Base-by-base conservation (phyloP, 495 filamentous ascomycete genomes). In the Cairneyella variabilis region DNA sequence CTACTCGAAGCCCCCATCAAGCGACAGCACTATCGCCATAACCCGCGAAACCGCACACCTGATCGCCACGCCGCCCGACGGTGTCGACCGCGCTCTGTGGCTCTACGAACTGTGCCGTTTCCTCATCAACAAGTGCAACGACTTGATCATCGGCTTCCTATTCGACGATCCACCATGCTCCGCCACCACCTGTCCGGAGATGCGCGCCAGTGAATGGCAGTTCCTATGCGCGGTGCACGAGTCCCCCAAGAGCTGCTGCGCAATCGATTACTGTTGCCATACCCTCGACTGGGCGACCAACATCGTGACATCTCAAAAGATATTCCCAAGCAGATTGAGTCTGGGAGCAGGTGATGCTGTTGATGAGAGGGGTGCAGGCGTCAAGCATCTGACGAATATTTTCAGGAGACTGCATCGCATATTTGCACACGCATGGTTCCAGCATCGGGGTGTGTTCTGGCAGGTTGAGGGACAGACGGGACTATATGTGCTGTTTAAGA, bases 181-280 rank as follows among this genome's bases (percentile, higher is more conserved):
- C 38, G 75, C 87, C 4, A 69, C 75, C 44, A 95, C 95, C 3
- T 98, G 93, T 64, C 89, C 91, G 26, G 95, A 98, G 69, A 98
- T 98, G 93, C 91, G 95, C 57, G 93, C 95, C 2, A 88, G 84
- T 43, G 93, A 98, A 73, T 98, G 93, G 93, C 93, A 98, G 69
- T 98, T 97, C 63, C 83, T 98, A 56, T 98, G 93, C 74, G 93
- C 93, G 34, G 95, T 97, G 0, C 95, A 97, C 67, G 92, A 97
- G 53, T 82, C 88, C 20, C 93, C 93, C 22, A 96, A 97, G 70
- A 80, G 81, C 56, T 98, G 93, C 75, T 96, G 91, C 67, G 93
- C 93, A 2, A 96, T 98, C 64, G 93, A 98, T 68, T 98, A 98
- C 69, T 97, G 90, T 76, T 96, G 90, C 67, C 93, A 98, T 66